Percentiles rank a stretch among this genome's conserved stretches.
These are phyloP conservation scores for Sanchytrium tribonematis DNA, from an alignment of 371 early-diverging fungal genomes.

Conservation along the genomic window DNA sequence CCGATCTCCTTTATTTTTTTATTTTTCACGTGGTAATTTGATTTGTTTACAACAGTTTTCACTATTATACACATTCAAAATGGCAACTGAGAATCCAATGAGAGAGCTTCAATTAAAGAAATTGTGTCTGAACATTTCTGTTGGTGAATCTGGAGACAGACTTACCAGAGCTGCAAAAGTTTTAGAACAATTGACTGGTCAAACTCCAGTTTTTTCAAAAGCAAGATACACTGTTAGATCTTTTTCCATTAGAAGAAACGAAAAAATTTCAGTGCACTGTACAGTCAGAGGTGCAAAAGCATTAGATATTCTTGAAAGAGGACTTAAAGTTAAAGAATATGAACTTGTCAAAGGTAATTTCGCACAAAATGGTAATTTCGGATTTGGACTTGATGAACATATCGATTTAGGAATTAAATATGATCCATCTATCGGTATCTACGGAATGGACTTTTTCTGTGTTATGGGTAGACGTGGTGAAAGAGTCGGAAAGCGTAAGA, in stretches of 20 bases:
- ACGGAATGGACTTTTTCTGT: conserved; percentile 83
- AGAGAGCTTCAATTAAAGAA: conserved; percentile 91
- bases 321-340: conserved; percentile 98
- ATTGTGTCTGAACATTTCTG: conserved; percentile 98
- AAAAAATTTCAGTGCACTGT: conserved; percentile 97
- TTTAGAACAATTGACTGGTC: conserved; percentile 97
- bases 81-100: conserved; percentile 54
- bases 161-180: conserved; percentile 99
- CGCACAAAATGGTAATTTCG: conserved; percentile 95
- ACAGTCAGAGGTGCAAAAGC: conserved; percentile 90
- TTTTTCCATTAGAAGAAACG: conserved; percentile 99
- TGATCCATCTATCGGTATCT: conserved; percentile 84
- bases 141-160: conserved; percentile 96
- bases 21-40: neutral
- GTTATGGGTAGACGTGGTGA: conserved; percentile 92
- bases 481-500: conserved; percentile 90
- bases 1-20: neutral
- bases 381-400: conserved; percentile 99
- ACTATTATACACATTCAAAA: neutral
- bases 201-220: conserved; percentile 97
- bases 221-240: conserved; percentile 98
- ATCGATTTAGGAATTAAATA: conserved; percentile 99
- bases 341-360: conserved; percentile 87
- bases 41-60: neutral
- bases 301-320: conserved; percentile 87